phyloP scores from a whole-genome alignment of 257 asterid genomes.

The Ballota nigra region DNA sequence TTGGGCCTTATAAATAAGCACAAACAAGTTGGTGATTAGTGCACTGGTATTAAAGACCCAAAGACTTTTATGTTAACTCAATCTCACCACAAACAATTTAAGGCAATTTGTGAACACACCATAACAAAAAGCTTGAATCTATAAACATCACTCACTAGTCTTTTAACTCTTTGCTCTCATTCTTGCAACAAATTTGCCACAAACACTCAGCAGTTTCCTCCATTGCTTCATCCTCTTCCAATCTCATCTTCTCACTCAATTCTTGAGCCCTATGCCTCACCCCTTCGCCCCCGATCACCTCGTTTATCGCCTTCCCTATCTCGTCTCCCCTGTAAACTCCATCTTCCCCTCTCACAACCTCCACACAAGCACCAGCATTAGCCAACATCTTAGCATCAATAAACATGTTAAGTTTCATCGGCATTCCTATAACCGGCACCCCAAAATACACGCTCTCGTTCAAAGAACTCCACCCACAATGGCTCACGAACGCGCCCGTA shows the following conservation, averaged over 20 bases:
- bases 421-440: constrained; percentile 41
- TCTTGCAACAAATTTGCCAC: constrained; percentile 21
- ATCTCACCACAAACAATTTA: too few relatives aligned
- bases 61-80: too few relatives aligned
- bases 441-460: constrained; percentile 36
- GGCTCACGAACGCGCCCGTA: constrained; percentile 40
- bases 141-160: not conserved
- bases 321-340: constrained; percentile 29
- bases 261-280: constrained; percentile 25
- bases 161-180: not conserved
- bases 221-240: constrained; percentile 27
- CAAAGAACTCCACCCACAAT: constrained; percentile 49
- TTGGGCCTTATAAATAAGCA: too few relatives aligned
- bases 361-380: constrained; percentile 33
- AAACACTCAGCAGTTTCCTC: constrained; percentile 12
- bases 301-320: constrained; percentile 25
- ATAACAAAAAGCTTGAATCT: not conserved
- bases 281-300: constrained; percentile 24
- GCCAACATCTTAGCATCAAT: constrained; percentile 26
- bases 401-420: constrained; percentile 31
- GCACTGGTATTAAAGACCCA: too few relatives aligned
- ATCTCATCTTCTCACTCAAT: constrained; percentile 26
- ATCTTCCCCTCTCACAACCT: constrained; percentile 25
- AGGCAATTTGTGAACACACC: not conserved
- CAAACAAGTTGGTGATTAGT: too few relatives aligned